A percentile compares a stretch with the other conserved stretches of the same genome.
Conservation (phyloP, 1,284 basidiomycete genomes). For the Austroboletus novae-zelandiae region DNA sequence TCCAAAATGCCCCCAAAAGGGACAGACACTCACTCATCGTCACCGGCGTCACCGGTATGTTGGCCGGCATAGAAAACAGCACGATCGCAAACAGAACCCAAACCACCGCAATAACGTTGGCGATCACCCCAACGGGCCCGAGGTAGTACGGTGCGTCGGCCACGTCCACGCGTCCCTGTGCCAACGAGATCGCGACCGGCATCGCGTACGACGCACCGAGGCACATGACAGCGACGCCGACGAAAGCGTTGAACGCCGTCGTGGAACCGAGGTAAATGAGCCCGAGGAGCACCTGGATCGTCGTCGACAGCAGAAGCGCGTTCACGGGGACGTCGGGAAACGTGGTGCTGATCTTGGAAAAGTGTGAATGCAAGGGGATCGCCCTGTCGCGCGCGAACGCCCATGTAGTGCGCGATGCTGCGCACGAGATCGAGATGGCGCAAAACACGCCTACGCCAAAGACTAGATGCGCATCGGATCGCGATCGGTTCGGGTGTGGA, state of each 20-base stretch:
- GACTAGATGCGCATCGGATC: slow-evolving; percentile 31
- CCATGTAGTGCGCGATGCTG: slow-evolving; percentile 66
- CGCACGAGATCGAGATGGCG: slow-evolving; percentile 59
- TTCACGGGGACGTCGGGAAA: slow-evolving; percentile 49
- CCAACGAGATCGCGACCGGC: slow-evolving; percentile 48
- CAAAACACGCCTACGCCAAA: slow-evolving; percentile 57
- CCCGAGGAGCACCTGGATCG: slow-evolving; percentile 53
- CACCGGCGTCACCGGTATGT: slow-evolving; percentile 44
- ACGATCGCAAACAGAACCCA: slow-evolving; percentile 53
- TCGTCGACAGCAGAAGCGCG: slow-evolving; percentile 57
- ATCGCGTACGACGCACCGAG: slow-evolving; percentile 52
- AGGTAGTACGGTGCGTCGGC: slow-evolving; percentile 44
- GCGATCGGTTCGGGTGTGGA: not conserved
- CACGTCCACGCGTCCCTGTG: slow-evolving; percentile 38
- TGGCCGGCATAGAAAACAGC: slow-evolving; percentile 58
- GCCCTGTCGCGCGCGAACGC: slow-evolving; percentile 71
- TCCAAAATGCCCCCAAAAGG: not conserved
- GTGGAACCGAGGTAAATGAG: slow-evolving; percentile 53
- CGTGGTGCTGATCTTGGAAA: slow-evolving; percentile 46
- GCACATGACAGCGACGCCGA: slow-evolving; percentile 55
- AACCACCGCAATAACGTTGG: slow-evolving; percentile 45
- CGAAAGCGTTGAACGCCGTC: slow-evolving; percentile 56
- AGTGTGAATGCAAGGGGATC: slow-evolving; percentile 53
- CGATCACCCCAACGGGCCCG: slow-evolving; percentile 37
- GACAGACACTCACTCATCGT: slow-evolving; percentile 40